phyloP scores from a whole-genome alignment of 2,329 filamentous ascomycete genomes.

The Fusarium oxysporum region DNA sequence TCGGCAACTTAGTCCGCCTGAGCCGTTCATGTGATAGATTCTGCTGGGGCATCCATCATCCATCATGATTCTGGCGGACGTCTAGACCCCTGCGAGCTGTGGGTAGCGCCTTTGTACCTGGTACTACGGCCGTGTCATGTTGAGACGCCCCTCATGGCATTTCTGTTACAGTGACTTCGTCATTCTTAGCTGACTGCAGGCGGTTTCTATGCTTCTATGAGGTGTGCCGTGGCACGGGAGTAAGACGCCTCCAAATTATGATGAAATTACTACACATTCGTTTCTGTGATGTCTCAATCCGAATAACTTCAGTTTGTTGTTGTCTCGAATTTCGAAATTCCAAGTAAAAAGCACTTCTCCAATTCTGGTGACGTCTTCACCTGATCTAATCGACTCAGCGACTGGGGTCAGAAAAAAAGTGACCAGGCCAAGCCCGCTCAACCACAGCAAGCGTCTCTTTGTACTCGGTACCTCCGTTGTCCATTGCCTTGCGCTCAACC shows the following conservation, averaged over 20 bases:
- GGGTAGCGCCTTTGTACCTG: constrained; percentile 31
- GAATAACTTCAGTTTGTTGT: neutral
- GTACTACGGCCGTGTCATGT: constrained; percentile 27
- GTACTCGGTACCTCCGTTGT: constrained; percentile 31
- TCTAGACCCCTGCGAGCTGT: constrained; percentile 34
- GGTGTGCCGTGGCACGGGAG: constrained; percentile 1
- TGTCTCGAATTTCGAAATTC: neutral
- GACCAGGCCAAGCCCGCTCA: constrained; percentile 15
- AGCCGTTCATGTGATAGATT: constrained; percentile 39
- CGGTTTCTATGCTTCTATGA: constrained; percentile 10
- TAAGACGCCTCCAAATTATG: constrained; percentile 11
- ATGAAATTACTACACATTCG: neutral
- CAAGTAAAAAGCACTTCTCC: neutral
- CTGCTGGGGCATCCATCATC: constrained; percentile 29
- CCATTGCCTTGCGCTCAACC: constrained; percentile 16
- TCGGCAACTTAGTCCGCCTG: constrained; percentile 27
- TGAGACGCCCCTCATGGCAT: constrained; percentile 26
- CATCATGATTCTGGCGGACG: constrained; percentile 27
- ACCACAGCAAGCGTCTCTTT: constrained; percentile 26
- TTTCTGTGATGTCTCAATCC: neutral
- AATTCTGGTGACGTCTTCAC: constrained; percentile 37
- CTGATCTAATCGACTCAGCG: constrained; percentile 17
- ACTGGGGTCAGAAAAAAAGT: constrained; percentile 22
- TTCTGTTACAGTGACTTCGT: constrained; percentile 30
- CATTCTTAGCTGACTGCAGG: constrained; percentile 22